phyloP scores from a whole-genome alignment of 2,329 filamentous ascomycete species.

The Microsporum canis region DNA sequence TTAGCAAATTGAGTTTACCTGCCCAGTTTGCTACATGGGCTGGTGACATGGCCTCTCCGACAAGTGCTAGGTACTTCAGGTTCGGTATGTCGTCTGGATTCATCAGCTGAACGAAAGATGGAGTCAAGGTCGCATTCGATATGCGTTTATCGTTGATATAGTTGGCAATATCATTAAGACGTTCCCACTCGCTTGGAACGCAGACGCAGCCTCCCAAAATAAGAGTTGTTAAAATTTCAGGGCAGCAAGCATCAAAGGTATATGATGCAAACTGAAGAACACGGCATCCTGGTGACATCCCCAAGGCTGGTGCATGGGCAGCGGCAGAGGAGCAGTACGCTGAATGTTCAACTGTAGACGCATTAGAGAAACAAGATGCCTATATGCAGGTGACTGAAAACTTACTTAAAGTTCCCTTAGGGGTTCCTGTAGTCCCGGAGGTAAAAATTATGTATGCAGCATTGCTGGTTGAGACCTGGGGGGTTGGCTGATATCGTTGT shows the following conservation, averaged over 20 bases:
- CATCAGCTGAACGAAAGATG: slow-evolving; percentile 39
- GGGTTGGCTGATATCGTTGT: slow-evolving; percentile 7
- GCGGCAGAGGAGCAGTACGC: slow-evolving; percentile 44
- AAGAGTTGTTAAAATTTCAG: slow-evolving; percentile 42
- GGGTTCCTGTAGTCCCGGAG: slow-evolving; percentile 40
- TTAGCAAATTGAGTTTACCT: slow-evolving; percentile 25
- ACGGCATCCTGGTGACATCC: slow-evolving; percentile 36
- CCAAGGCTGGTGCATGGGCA: slow-evolving; percentile 39
- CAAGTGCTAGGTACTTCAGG: slow-evolving; percentile 24
- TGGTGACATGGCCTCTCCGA: slow-evolving; percentile 17
- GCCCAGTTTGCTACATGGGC: slow-evolving; percentile 27
- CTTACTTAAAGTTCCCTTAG: slow-evolving; percentile 49
- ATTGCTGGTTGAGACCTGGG: slow-evolving; percentile 11
- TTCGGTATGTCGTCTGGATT: slow-evolving; percentile 28
- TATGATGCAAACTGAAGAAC: slow-evolving; percentile 45
- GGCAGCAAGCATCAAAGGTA: slow-evolving; percentile 39
- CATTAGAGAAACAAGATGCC: background rate
- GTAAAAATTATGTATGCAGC: slow-evolving; percentile 46
- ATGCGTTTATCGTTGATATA: slow-evolving; percentile 39
- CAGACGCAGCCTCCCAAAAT: slow-evolving; percentile 47
- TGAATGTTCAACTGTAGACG: slow-evolving; percentile 37
- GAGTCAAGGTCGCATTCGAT: slow-evolving; percentile 45
- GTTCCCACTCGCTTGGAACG: slow-evolving; percentile 43
- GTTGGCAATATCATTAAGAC: slow-evolving; percentile 38
- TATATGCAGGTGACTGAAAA: slow-evolving; percentile 18